Evolutionary conservation across 768 basidiomycete species (phyloP).

Genomic region (Leccinum arenicola): DNA sequence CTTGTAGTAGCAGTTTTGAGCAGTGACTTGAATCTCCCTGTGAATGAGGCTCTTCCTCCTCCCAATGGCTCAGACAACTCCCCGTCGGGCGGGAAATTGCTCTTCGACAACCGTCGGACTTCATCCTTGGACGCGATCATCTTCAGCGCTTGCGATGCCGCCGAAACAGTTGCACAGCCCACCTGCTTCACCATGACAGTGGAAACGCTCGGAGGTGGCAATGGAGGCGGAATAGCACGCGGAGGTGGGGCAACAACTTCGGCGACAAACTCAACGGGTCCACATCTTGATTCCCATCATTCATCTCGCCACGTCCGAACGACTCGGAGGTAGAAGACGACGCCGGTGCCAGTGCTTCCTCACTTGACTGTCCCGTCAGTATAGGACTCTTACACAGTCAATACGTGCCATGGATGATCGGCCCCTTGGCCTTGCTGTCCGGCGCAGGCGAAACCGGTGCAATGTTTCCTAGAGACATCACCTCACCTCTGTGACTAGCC

Average conservation of each 20-base stretch:
- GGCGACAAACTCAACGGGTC: conserved; percentile 27
- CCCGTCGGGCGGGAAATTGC: conserved; percentile 4
- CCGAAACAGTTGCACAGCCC: conserved; percentile 24
- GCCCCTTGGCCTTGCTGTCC: conserved; percentile 36
- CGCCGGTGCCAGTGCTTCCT: conserved; percentile 9
- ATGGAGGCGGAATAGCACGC: conserved; percentile 35
- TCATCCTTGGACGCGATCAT: conserved; percentile 52
- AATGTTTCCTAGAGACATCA: conserved; percentile 81
- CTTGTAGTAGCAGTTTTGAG: conserved; percentile 90
- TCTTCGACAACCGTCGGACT: conserved; percentile 24
- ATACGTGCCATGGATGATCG: conserved; percentile 66
- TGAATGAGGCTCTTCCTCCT: conserved; percentile 46
- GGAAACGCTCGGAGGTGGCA: conserved; percentile 41
- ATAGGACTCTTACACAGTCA: conserved; percentile 67
- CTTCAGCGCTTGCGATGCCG: conserved; percentile 56
- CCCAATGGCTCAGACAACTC: conserved; percentile 3
- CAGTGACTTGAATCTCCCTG: conserved; percentile 74
- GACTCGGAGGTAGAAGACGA: conserved; percentile 4
- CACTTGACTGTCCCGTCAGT: conserved; percentile 25
- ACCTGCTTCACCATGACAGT: conserved; percentile 31
- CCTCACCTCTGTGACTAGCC: conserved; percentile 75
- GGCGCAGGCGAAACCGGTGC: conserved; percentile 44
- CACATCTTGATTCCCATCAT: conserved; percentile 30
- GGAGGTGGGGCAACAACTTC: conserved; percentile 21
- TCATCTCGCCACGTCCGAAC: conserved; percentile 9